Base-by-base conservation (phyloP, 2,329 filamentous ascomycete genomes). In the Arthrobotrys megalospora region DNA sequence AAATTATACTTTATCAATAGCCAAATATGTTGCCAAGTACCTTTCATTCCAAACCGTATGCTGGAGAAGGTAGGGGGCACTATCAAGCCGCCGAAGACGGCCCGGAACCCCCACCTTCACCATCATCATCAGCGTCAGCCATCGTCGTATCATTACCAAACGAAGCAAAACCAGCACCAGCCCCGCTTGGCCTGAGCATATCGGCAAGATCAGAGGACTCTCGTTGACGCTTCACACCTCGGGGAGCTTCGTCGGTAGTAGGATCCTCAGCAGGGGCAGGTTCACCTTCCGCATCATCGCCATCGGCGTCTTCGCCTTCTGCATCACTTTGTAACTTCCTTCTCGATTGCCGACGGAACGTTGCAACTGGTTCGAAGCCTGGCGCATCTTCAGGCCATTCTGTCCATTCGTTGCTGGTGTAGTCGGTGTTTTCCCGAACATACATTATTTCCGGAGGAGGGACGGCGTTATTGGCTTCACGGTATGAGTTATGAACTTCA, bases 391-490 rank as follows among this genome's bases (percentile, higher is more conserved):
- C 75, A 0, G 52, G 50, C 75, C 75, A 78, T 14, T 78, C 75
- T 1, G 67, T 72, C 75, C 75, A 78, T 52, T 78, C 75, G 14
- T 63, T 36, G 45, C 67, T 67, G 8, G 52, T 55, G 43, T 55
- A 53, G 24, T 78, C 67, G 24, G 48, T 53, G 0, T 62, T 67
- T n/a, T 72, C 75, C 4, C 63, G 67, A 62, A 63, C 66, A 47
- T 78, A 78, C 75, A 78, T 78, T 28, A 72, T 68, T 2, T 72
- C 60, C 3, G 75, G 75, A 10, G 67, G 67, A n/a, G 63, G 38
- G 6, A 7, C 45, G 14, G 50, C 43, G 14, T 72, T 78, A n/a
- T 78, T 78, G 38, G 16, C 8, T 43, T 78, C 75, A 10, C 75
- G 75, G 14, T 78, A 78, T 34, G 45, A 67, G 5, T 8, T 47